phyloP scores from a whole-genome alignment of 176 grass and related monocot species.

The Cenchrus americanus region DNA sequence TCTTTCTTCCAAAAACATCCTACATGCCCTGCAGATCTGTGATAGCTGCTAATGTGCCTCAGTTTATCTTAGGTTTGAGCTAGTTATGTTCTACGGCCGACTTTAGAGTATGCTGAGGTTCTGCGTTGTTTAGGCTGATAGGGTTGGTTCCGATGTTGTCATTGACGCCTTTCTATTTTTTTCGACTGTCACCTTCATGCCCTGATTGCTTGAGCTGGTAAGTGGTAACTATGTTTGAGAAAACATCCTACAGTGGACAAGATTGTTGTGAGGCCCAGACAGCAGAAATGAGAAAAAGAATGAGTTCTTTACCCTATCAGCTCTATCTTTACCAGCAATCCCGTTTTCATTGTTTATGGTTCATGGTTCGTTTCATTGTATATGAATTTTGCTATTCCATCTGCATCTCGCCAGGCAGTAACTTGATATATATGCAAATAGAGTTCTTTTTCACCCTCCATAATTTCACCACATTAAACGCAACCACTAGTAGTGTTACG shows the following conservation, averaged over 20 bases:
- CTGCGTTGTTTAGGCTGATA: neutral
- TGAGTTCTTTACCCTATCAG: neutral
- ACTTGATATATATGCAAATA: too few species aligned
- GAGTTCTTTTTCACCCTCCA: too few species aligned
- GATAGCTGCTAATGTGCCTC: conserved; percentile 17
- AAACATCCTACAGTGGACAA: neutral
- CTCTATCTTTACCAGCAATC: too few species aligned
- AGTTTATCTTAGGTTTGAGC: conserved; percentile 11
- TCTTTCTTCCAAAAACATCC: too few species aligned
- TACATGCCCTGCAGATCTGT: too few species aligned
- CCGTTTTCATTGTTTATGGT: neutral
- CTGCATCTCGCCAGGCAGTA: too few species aligned
- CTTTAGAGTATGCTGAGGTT: conserved; percentile 29
- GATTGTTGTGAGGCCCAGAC: neutral
- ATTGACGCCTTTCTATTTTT: neutral
- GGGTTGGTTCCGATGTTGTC: neutral
- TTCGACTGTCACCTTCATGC: neutral
- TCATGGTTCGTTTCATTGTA: too few species aligned
- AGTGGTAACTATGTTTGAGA: neutral
- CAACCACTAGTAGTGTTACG: too few species aligned
- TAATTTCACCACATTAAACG: too few species aligned
- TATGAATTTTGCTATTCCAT: too few species aligned
- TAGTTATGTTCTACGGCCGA: conserved; percentile 31
- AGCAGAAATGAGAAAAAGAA: neutral
- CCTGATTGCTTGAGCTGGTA: neutral